phyloP scores from a whole-genome alignment of 371 early-diverging fungal genomes.

The Actinomortierella wolfii region DNA sequence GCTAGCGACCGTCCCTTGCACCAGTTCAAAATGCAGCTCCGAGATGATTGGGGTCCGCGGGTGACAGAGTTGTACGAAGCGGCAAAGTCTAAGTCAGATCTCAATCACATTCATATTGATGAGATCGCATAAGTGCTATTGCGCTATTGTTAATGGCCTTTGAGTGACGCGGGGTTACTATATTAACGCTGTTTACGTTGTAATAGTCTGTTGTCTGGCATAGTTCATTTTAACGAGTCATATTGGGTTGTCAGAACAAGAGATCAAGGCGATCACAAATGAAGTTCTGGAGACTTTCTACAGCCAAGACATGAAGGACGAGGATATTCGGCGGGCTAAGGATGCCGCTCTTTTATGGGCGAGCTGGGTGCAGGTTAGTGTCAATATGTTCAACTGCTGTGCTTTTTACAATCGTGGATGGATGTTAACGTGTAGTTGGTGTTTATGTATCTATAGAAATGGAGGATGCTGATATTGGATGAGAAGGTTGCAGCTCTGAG shows the following conservation, averaged over 20 bases:
- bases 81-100: not conserved
- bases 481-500: too few species aligned
- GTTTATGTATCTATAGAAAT: too few species aligned
- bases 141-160: too few species aligned
- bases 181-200: not conserved
- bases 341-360: not conserved
- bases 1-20: not conserved
- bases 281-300: not conserved
- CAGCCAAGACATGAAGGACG: not conserved
- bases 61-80: constrained; percentile 10
- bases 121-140: constrained; percentile 6
- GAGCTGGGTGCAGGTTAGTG: not conserved
- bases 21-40: constrained; percentile 5
- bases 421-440: too few species aligned
- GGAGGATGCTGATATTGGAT: too few species aligned
- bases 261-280: not conserved
- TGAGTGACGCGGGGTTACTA: too few species aligned
- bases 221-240: constrained; percentile 12
- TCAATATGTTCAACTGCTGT: too few species aligned
- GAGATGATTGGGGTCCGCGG: constrained; percentile 7
- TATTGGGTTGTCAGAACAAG: not conserved
- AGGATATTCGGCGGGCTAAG: not conserved
- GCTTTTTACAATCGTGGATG: too few species aligned
- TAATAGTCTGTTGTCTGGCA: not conserved
- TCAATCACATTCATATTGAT: constrained; percentile 9